Evolutionary conservation across 164 flowering plant species (phyloP).

Genomic region (Sextonia rubra): DNA sequence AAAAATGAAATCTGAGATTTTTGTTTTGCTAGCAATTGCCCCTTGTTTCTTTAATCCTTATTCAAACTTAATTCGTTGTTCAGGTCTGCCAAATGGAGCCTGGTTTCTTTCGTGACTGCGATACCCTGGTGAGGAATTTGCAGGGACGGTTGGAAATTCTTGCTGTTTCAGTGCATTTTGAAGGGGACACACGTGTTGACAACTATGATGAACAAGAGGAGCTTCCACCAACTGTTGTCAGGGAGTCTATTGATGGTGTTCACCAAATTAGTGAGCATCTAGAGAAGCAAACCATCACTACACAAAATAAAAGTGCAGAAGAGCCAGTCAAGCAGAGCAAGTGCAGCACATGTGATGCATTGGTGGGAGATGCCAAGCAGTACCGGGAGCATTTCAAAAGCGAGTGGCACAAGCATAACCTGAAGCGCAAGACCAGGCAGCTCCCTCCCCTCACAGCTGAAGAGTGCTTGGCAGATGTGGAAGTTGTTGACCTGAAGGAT

Average conservation of each 20-base stretch:
- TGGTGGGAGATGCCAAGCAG: slow-evolving; percentile 67
- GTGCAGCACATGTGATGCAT: slow-evolving; percentile 83
- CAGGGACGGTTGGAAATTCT: slow-evolving; percentile 85
- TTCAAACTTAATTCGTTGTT: not conserved
- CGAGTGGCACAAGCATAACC: slow-evolving; percentile 96
- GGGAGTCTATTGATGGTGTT: slow-evolving; percentile 32
- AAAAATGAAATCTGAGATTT: not conserved
- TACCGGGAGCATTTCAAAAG: slow-evolving; percentile 90
- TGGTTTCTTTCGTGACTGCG: slow-evolving; percentile 67
- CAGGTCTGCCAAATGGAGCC: slow-evolving; percentile 95
- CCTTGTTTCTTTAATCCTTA: not conserved
- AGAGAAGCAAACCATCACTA: slow-evolving; percentile 51
- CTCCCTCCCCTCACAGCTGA: slow-evolving; percentile 84
- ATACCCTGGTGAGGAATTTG: slow-evolving; percentile 55
- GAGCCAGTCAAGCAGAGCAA: slow-evolving; percentile 61
- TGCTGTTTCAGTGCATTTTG: slow-evolving; percentile 72
- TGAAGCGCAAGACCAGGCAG: slow-evolving; percentile 75
- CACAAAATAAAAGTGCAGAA: slow-evolving; percentile 21
- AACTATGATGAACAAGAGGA: slow-evolving; percentile 61
- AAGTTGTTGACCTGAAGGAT: slow-evolving; percentile 43
- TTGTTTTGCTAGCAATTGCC: not conserved
- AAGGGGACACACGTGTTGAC: slow-evolving; percentile 65
- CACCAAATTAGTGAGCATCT: slow-evolving; percentile 42
- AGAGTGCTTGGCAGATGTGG: slow-evolving; percentile 74
- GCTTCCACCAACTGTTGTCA: slow-evolving; percentile 22